Evolutionary conservation across 352 stramenopile species (phyloP), one percentile per base, ranked within the genome.

Genomic region (Pythium oligandrum): DNA sequence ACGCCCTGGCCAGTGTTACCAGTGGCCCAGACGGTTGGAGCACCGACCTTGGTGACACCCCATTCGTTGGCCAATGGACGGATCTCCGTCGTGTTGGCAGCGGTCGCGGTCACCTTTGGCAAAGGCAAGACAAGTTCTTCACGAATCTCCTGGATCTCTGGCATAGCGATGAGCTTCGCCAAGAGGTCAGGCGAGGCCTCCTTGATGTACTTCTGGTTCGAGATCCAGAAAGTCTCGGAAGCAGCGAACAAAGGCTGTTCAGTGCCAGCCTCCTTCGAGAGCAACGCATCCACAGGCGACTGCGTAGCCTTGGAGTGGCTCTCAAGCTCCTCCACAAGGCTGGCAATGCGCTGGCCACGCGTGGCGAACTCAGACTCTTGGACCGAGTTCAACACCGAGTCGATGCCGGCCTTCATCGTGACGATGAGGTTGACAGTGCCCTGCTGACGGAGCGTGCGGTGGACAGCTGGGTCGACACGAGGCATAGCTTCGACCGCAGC

Each of bases 371-470:
- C 49, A 8, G 54, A 43, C 44, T 67, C 63, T 44, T 66, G 34
- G 33, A 59, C 53, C 11, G 50, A 37, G 37, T 45, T 48, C 39
- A 71, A 11, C 9, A 53, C 12, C 6, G 33, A 17, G 9, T 59
- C 43, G 26, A 44, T 48, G 43, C 48, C 48, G 26, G 43, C 34
- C 53, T 63, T 66, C 43, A 74, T 53, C 4, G 61, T 71, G 30
- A 75, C 44, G 40, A 75, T 69, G 49, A 75, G 55, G 56, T 75
- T 60, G 40, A 71, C 63, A 2, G 47, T 61, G 32, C 47, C 61
- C 43, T 73, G 61, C 26, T 53, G 31, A 5, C 55, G 54, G 3
- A 73, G 51, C 39, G 61, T 48, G 40, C 65, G 65, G 50, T 70
- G 65, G 4, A 73, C 61, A 33, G 34, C 32, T 6, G 57, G 39